Conservation (phyloP, 352 stramenopile species). For the Aphanomyces cochlioides region DNA sequence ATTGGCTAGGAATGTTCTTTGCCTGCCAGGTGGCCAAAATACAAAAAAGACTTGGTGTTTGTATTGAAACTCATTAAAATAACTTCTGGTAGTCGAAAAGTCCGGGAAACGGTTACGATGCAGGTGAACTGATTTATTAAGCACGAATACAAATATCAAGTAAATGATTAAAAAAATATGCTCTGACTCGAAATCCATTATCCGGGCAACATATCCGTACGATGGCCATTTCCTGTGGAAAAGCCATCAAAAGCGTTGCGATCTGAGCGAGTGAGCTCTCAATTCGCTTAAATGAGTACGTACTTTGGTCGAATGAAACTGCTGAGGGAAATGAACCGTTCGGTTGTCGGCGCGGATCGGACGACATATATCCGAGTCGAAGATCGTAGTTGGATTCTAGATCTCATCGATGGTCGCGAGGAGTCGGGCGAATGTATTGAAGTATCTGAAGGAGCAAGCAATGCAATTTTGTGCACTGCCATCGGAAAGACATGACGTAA, state of each 20-base stretch:
- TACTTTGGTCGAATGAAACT: neutral
- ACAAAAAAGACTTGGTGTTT: neutral
- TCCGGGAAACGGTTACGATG: slow-evolving; percentile 9
- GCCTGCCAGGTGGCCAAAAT: neutral
- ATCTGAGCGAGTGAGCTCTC: neutral
- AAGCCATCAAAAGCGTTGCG: slow-evolving; percentile 8
- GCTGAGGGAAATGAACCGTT: neutral
- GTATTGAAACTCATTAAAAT: slow-evolving; percentile 1
- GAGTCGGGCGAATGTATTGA: too few species aligned
- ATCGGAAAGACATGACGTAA: too few species aligned
- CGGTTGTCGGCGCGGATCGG: neutral
- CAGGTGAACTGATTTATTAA: neutral
- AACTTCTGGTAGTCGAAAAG: slow-evolving; percentile 1
- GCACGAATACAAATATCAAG: neutral
- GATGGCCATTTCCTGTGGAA: slow-evolving; percentile 8
- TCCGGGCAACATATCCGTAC: neutral
- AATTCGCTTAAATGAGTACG: slow-evolving; percentile 12
- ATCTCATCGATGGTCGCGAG: neutral
- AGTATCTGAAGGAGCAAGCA: too few species aligned
- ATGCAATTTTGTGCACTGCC: too few species aligned
- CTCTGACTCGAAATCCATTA: neutral
- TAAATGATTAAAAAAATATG: slow-evolving; percentile 7
- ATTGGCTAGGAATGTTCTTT: slow-evolving; percentile 19
- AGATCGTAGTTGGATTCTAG: neutral
- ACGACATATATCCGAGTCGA: neutral